These are phyloP conservation scores for Acacia confusa DNA, from an alignment of 306 rosid species.

Conservation along the genomic window DNA sequence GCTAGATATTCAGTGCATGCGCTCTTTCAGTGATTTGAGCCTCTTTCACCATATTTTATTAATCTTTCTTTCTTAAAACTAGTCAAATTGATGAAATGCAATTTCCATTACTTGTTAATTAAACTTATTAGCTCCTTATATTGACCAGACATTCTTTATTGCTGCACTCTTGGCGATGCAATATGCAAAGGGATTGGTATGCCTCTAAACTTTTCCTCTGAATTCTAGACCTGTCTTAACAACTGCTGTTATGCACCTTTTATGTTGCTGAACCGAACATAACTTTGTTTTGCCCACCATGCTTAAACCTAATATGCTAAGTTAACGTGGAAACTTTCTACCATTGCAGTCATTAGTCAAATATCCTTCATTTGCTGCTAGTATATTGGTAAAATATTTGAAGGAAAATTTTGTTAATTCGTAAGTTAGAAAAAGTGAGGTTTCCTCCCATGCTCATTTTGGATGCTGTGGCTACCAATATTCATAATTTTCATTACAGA, in stretches of 20 bases:
- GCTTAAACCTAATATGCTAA: neutral
- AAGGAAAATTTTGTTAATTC: neutral
- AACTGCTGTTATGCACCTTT: neutral
- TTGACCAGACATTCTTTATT: conserved; percentile 90
- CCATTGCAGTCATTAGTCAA: neutral
- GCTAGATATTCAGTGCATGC: neutral
- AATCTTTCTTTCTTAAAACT: neutral
- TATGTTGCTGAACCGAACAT: neutral
- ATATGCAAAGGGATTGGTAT: conserved; percentile 86
- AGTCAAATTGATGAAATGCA: neutral
- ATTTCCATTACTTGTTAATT: conserved; percentile 1
- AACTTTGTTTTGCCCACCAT: neutral
- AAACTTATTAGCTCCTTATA: conserved; percentile 23
- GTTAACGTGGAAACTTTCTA: neutral
- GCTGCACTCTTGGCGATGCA: conserved; percentile 99
- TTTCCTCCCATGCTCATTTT: neutral
- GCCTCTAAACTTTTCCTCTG: conserved; percentile 26
- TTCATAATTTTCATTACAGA: neutral
- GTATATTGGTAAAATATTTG: neutral
- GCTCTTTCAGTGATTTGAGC: neutral
- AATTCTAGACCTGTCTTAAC: neutral
- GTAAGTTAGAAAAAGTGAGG: neutral
- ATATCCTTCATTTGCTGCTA: neutral
- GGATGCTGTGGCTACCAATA: neutral
- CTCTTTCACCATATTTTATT: neutral